Conservation (phyloP, 768 basidiomycete species). For the Collybiopsis confluens region DNA sequence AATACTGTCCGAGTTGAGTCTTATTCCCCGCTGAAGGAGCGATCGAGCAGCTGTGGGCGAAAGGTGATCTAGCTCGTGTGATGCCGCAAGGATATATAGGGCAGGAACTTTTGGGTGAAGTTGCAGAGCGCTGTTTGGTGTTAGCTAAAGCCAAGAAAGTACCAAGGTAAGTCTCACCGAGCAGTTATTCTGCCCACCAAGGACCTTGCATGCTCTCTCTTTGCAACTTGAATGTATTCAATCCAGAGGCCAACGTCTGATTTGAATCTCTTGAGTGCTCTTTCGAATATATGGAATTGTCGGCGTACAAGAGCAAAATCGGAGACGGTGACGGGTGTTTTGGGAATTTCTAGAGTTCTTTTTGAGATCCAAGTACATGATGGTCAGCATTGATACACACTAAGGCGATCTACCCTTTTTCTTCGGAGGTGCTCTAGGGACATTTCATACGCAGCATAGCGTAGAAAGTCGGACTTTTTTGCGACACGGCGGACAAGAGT, state of each 20-base stretch:
- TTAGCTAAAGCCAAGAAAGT: not conserved
- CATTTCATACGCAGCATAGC: constrained; percentile 93
- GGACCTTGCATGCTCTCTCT: constrained; percentile 72
- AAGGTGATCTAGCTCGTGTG: constrained; percentile 71
- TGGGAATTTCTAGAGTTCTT: constrained; percentile 31
- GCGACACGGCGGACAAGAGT: constrained; percentile 79
- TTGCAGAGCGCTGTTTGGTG: constrained; percentile 65
- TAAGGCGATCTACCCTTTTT: constrained; percentile 68
- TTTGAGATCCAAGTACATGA: not conserved
- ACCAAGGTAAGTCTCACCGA: constrained; percentile 44
- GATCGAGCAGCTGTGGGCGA: constrained; percentile 79
- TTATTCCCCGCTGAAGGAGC: constrained; percentile 80
- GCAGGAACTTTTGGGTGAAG: constrained; percentile 75
- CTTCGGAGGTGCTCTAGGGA: constrained; percentile 74
- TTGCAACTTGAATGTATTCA: constrained; percentile 83
- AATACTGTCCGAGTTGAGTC: constrained; percentile 66
- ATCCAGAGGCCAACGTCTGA: constrained; percentile 84
- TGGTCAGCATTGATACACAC: constrained; percentile 36
- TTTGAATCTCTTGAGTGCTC: constrained; percentile 86
- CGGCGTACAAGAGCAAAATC: constrained; percentile 82
- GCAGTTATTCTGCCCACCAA: constrained; percentile 81
- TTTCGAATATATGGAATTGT: constrained; percentile 87
- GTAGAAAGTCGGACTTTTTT: constrained; percentile 83
- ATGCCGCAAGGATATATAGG: constrained; percentile 81
- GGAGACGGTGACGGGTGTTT: constrained; percentile 61